Percentiles rank a stretch among this genome's conserved stretches.
Conservation (phyloP, 441 rosid genomes). For the Raphanus hybrid region DNA sequence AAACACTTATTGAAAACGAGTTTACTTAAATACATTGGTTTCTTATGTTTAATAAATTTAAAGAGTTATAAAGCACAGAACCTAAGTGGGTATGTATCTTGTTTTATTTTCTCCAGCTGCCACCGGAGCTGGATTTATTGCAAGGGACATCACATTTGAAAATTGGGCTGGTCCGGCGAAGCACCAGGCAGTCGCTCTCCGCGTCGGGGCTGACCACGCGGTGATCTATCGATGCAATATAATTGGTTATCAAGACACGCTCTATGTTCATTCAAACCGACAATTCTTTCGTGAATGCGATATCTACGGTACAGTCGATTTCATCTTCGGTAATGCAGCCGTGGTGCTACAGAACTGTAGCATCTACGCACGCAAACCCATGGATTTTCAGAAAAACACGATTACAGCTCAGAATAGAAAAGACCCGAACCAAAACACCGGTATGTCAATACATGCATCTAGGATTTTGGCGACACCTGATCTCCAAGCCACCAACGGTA, state of each 20-base stretch:
- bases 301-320: constrained; percentile 88
- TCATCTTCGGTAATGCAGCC: constrained; percentile 92
- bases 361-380: constrained; percentile 82
- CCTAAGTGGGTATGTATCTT: constrained; percentile 3
- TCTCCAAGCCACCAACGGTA: constrained; percentile 54
- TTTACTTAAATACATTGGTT: not conserved
- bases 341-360: constrained; percentile 85
- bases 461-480: constrained; percentile 61
- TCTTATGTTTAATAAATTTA: not conserved
- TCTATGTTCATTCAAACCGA: constrained; percentile 91
- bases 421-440: constrained; percentile 91
- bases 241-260: constrained; percentile 88
- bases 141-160: constrained; percentile 87
- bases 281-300: constrained; percentile 90
- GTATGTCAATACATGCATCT: constrained; percentile 88
- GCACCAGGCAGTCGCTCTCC: constrained; percentile 98
- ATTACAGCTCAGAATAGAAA: constrained; percentile 92
- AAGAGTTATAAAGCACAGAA: not conserved
- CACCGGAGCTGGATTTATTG: constrained; percentile 86
- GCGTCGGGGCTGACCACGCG: constrained; percentile 85
- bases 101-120: constrained; percentile 58
- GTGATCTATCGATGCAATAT: constrained; percentile 80
- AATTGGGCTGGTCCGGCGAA: constrained; percentile 83
- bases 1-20: constrained; percentile 12
- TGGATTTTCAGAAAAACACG: constrained; percentile 84